phyloP scores from a whole-genome alignment of 2,329 filamentous ascomycete species.

The Botryotinia globosa region DNA sequence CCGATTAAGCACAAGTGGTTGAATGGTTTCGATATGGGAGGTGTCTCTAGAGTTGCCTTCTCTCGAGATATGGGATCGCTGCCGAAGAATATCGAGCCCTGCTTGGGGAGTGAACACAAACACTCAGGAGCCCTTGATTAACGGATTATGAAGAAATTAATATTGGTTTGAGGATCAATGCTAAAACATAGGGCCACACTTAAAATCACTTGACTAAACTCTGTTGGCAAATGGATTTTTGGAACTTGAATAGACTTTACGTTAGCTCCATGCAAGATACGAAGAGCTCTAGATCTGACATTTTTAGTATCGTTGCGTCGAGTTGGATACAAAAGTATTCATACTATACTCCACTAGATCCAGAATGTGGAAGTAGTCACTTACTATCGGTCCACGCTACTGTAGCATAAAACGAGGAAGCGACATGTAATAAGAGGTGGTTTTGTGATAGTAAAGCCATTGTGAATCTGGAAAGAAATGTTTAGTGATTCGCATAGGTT shows the following conservation, averaged over 20 bases:
- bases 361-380: neutral
- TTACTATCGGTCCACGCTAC: neutral
- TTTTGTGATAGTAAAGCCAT: neutral
- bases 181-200: neutral
- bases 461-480: neutral
- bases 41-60: neutral
- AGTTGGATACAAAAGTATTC: neutral
- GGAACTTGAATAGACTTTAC: neutral
- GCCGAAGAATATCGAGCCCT: neutral
- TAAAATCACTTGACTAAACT: neutral
- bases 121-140: rapidly evolving
- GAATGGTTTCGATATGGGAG: neutral
- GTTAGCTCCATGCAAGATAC: neutral
- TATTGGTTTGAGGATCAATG: neutral
- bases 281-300: neutral
- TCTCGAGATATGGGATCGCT: neutral
- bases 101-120: neutral
- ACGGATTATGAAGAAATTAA: rapidly evolving
- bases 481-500: rapidly evolving
- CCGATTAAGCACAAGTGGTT: neutral
- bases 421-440: neutral
- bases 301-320: neutral
- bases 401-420: neutral
- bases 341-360: neutral
- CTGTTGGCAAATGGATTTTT: neutral